Conservation (phyloP, 441 rosid genomes). For the Eruca vesicaria region DNA sequence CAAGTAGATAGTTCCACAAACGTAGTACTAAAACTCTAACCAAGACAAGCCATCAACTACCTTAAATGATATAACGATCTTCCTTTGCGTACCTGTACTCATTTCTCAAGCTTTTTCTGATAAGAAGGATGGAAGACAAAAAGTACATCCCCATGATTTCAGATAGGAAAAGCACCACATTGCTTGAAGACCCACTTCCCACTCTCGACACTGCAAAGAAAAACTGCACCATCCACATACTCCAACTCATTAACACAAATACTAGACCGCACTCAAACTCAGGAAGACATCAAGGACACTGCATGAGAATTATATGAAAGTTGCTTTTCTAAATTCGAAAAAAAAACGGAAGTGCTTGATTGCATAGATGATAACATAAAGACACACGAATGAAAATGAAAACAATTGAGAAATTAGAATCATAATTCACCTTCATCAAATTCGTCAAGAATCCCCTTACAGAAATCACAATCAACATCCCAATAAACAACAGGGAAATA, state of each 20-base stretch:
- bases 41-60: too few species aligned
- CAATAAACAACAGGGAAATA: conserved; percentile 90
- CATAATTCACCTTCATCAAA: conserved; percentile 83
- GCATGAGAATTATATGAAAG: neutral
- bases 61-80: neutral
- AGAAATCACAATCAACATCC: conserved; percentile 90
- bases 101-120: conserved; percentile 92
- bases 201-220: conserved; percentile 99
- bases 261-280: neutral
- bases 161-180: conserved; percentile 90
- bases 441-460: conserved; percentile 96
- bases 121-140: conserved; percentile 91
- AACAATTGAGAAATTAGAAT: neutral
- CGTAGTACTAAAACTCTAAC: neutral
- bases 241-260: conserved; percentile 28
- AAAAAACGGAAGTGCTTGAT: neutral
- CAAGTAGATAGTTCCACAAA: neutral
- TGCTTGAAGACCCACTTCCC: conserved; percentile 99
- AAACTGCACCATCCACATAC: conserved; percentile 55
- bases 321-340: neutral
- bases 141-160: conserved; percentile 99
- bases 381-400: neutral
- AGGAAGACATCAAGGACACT: neutral
- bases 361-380: neutral
- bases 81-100: conserved; percentile 58